phyloP scores from a whole-genome alignment of 2,329 filamentous ascomycete species.

The Cercospora beticola region DNA sequence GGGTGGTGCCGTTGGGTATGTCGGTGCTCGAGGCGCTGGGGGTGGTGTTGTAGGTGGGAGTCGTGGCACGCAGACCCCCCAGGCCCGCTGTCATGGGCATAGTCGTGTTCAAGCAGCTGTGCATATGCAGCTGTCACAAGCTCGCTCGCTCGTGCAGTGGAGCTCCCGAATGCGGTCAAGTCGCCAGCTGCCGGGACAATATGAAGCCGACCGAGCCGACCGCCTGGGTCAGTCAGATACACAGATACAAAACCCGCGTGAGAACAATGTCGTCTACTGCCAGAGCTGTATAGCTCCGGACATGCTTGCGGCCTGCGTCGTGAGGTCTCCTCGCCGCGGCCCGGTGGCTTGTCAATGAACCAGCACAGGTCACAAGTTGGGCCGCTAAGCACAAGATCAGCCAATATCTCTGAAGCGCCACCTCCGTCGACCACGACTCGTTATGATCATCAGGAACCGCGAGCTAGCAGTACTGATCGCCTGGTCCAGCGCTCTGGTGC shows the following conservation, averaged over 20 bases:
- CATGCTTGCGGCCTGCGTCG: neutral
- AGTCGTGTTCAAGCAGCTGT: neutral
- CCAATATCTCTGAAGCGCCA: neutral
- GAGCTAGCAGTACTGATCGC: neutral
- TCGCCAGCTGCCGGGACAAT: neutral
- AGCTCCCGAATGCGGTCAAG: neutral
- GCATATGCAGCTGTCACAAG: constrained; percentile 3
- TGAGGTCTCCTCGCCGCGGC: neutral
- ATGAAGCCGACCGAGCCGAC: neutral
- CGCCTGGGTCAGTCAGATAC: neutral
- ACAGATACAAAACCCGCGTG: neutral
- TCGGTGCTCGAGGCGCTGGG: neutral
- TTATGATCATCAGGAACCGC: neutral
- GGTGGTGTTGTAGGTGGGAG: neutral
- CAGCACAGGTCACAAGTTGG: neutral
- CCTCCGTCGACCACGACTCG: neutral
- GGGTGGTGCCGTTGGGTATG: neutral
- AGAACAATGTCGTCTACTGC: neutral
- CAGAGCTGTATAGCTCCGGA: neutral
- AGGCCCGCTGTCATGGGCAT: neutral
- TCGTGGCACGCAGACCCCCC: neutral
- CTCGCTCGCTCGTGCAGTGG: neutral
- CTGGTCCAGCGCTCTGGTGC: neutral
- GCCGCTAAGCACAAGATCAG: constrained; percentile 2
- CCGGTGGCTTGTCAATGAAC: neutral